Evolutionary conservation across 2,329 filamentous ascomycete genomes (phyloP), one percentile per base, ranked within the genome.

Genomic region (Verticillium klebahnii): DNA sequence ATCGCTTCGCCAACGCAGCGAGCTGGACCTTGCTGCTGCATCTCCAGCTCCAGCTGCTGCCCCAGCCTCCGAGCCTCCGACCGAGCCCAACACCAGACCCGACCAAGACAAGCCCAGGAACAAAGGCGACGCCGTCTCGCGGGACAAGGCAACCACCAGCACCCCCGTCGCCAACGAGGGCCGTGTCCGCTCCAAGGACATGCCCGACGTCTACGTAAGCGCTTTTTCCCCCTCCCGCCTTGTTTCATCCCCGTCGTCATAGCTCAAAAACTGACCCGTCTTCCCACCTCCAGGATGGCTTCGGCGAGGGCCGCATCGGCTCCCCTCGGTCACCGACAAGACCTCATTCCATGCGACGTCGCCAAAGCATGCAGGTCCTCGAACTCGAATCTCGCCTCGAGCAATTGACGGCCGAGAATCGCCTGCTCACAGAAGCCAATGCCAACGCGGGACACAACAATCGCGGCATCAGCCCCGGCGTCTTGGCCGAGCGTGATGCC

Each of bases 321-420:
- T 96, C 93, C 74, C 93, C 94, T 72, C 88, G 90, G 71, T 98
- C 95, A 71, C 95, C 95, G 61, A 96, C 92, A 69, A 89, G 94
- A 77, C 93, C 95, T 70, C 92, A 93, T 72, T 97, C 93, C 81
- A 91, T 99, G 85, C 93, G 94, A 70, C 93, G 94, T 73, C 91
- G 94, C 73, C 95, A 97, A 78, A 98, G 94, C 83, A 94, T 98
- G 89, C 94, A 98, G 78, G 88, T 94, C 60, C 88, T 98, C 64
- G 94, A 99, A 70, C 88, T 99, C 72, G 93, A 98, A 80, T 83
- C 86, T 63, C 87, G 85, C 70, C 85, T 99, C 69, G 92, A 97
- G 69, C 89, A 94, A 75, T 82, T 99, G 66, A 81, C 90, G 50
- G 87, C 89, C 25, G 94, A 99, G 74, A 98, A 98, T 72, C 88